Conservation (phyloP, 1,139 yeast genomes). For the Kluyveromyces sp. region DNA sequence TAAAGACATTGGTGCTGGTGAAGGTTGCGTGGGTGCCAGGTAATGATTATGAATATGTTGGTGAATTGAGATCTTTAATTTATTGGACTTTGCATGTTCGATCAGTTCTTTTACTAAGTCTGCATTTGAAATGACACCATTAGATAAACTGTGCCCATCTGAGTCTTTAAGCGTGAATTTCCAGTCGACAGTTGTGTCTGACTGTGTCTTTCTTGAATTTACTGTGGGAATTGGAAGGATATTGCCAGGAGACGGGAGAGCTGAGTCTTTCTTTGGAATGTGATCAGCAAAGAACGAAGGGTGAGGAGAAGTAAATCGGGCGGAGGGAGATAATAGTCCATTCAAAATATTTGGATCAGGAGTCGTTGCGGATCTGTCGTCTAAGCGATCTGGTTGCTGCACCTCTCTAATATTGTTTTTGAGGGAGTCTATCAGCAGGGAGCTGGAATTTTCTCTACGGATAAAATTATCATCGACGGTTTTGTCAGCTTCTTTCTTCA, state of each 20-base stretch:
- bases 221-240: background rate
- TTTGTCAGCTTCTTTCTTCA: background rate
- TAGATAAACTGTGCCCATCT: constrained; percentile 33
- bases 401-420: background rate
- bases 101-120: constrained; percentile 51
- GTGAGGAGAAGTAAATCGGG: constrained; percentile 2
- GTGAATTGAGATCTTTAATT: constrained; percentile 64
- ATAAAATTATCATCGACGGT: background rate
- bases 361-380: background rate
- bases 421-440: background rate
- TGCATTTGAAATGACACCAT: constrained; percentile 46
- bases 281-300: background rate
- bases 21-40: constrained; percentile 15
- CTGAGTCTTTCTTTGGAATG: constrained; percentile 5
- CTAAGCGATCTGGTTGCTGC: background rate
- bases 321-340: background rate
- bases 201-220: constrained; percentile 15
- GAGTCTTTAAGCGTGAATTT: constrained; percentile 35
- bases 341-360: constrained; percentile 1
- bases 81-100: constrained; percentile 53
- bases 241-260: constrained; percentile 8
- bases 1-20: constrained; percentile 1
- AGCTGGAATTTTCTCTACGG: background rate
- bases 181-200: constrained; percentile 35
- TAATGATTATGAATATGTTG: constrained; percentile 69